Base-by-base conservation (phyloP, 176 grass and related monocot species). In the Thalia dealbata region DNA sequence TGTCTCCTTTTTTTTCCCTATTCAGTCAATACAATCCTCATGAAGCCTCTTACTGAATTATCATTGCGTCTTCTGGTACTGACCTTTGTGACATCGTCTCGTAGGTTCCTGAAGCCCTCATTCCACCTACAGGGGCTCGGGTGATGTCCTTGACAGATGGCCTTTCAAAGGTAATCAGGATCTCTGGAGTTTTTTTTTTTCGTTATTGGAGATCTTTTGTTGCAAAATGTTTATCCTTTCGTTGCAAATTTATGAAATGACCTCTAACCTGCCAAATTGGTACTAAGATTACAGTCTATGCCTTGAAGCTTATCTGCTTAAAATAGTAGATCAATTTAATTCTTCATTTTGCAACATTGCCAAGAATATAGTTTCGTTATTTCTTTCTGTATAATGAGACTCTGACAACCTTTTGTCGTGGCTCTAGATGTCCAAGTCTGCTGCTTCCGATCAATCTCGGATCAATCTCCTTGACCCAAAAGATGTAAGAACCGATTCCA, bases 381-480 rank as follows among this genome's bases (percentile, higher is more conserved):
- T 16, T 38, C 28, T 66, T 28, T 66, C 1, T 2, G 16, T 66
- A 0, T 32, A 8, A 11, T 44, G 32, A 21, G 14, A 10, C 25
- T 71, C 41, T 35, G 19, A 79, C 35, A 42, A 24, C 58, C 59
- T 15, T 70, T 74, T 80, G 2, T 82, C 81, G 44, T 83, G 79
- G 50, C 26, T 84, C 52, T 76, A 97, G 95, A 97, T 97, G 90
- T 97, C 95, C 0, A 97, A 97, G 76, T 97, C 95, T 72, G 87
- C 95, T 78, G 78, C 95, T 82, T 97, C 95, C 74, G 95, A 97
- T 83, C 90, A 86, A 74, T 97, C 90, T 79, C 85, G 90, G 50
- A 97, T 97, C 59, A 97, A 97, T 67, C 87, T 97, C 69, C 95
- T 97, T 84, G 95, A 97, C 74, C 76, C 90, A 77, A 93, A 91